Evolutionary conservation across 2,329 filamentous ascomycete genomes (phyloP).

Genomic region (Colletotrichum endophyticum): DNA sequence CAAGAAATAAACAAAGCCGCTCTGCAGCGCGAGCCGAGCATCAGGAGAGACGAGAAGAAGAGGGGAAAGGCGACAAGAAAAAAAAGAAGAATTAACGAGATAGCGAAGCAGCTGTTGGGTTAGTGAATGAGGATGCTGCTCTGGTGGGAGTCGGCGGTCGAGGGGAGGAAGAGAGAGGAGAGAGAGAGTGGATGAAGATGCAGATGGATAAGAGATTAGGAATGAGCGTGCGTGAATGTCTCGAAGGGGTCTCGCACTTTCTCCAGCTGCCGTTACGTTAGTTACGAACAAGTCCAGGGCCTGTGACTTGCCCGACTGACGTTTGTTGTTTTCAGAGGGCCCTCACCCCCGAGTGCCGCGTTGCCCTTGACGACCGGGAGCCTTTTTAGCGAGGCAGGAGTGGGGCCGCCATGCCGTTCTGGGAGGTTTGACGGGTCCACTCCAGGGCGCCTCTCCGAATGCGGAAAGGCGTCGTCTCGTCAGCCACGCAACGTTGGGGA

Average conservation of each 20-base stretch:
- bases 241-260: background rate
- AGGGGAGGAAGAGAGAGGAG: background rate
- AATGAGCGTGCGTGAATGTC: background rate
- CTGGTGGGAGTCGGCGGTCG: background rate
- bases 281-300: background rate
- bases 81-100: background rate
- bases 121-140: slow-evolving; percentile 1
- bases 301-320: slow-evolving; percentile 6
- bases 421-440: background rate
- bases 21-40: slow-evolving; percentile 17
- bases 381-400: slow-evolving; percentile 12
- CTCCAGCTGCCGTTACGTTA: background rate
- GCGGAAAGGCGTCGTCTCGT: background rate
- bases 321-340: slow-evolving; percentile 22
- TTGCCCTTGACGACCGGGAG: slow-evolving; percentile 22
- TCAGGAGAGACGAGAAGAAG: background rate
- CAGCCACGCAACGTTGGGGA: background rate
- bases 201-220: slow-evolving; percentile 19
- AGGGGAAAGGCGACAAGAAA: background rate
- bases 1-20: slow-evolving; percentile 23
- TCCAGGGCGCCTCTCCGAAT: background rate
- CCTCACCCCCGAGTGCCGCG: background rate
- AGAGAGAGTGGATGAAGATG: slow-evolving; percentile 9
- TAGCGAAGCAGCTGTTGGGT: slow-evolving; percentile 6
- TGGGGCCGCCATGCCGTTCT: background rate